phyloP scores from a whole-genome alignment of 345 rosid genomes.

The Orychophragmus violaceus region DNA sequence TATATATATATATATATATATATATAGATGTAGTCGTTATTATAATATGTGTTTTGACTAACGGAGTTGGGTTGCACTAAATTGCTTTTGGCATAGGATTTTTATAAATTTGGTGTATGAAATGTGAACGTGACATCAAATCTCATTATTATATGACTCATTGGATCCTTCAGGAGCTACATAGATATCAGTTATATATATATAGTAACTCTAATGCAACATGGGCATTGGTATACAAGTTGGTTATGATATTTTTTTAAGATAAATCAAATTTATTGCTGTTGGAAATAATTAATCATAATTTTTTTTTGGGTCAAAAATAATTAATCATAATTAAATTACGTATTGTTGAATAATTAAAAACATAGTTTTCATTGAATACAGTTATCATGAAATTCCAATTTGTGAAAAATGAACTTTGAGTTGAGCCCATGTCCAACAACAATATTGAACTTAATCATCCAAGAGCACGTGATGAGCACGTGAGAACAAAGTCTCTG shows the following conservation, averaged over 20 bases:
- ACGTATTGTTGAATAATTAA: not conserved
- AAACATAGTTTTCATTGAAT: not conserved
- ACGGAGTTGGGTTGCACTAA: conserved; percentile 34
- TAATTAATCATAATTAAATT: not conserved
- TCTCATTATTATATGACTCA: conserved; percentile 24
- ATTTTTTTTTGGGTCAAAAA: too few relatives aligned
- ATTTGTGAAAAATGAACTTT: not conserved
- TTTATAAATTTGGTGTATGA: not conserved
- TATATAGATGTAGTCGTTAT: too few relatives aligned
- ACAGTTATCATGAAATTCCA: not conserved
- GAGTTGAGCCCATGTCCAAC: conserved; percentile 14
- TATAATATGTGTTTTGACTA: conserved; percentile 17
- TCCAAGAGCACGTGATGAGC: conserved; percentile 7
- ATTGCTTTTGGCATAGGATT: not conserved
- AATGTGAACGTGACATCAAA: conserved; percentile 33
- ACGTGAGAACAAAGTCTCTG: not conserved
- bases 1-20: conserved; percentile 1
- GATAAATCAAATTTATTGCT: not conserved
- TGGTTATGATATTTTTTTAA: not conserved
- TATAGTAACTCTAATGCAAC: not conserved
- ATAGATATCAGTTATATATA: not conserved
- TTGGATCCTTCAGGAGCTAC: conserved; percentile 24
- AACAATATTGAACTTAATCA: not conserved
- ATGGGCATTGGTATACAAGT: conserved; percentile 14
- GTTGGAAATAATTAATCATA: not conserved